Percentiles rank a stretch among this genome's conserved stretches.
Conservation (phyloP, 2,329 filamentous ascomycete species). For the Fusarium xylarioides region DNA sequence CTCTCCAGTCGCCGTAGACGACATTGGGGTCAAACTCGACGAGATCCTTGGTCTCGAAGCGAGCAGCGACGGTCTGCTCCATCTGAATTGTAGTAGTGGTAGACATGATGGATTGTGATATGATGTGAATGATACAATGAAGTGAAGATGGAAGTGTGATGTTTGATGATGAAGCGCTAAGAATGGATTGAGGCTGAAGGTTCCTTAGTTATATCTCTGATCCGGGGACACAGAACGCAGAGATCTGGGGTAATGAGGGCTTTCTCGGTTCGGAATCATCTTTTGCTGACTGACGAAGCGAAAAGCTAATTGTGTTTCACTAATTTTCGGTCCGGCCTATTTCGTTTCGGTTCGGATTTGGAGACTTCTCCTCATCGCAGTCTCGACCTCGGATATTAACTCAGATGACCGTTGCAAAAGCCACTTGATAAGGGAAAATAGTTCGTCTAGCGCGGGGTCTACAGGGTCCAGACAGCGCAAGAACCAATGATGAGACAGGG, state of each 20-base stretch:
- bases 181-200: constrained; percentile 26
- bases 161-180: constrained; percentile 25
- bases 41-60: constrained; percentile 36
- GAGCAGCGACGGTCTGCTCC: constrained; percentile 32
- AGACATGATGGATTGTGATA: constrained; percentile 11
- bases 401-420: constrained; percentile 1
- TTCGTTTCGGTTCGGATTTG: constrained; percentile 16
- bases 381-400: background rate
- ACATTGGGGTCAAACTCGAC: constrained; percentile 31
- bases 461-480: background rate
- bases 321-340: constrained; percentile 3
- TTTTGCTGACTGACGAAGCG: background rate
- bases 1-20: constrained; percentile 36
- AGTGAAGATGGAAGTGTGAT: background rate
- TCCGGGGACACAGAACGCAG: background rate
- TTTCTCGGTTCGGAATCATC: constrained; percentile 5
- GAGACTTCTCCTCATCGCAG: background rate
- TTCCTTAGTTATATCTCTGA: constrained; percentile 26
- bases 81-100: constrained; percentile 22
- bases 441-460: background rate
- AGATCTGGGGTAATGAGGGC: background rate
- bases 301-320: background rate
- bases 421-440: background rate
- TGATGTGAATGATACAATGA: background rate
- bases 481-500: background rate